Percentiles rank a stretch among this genome's conserved stretches.
These are phyloP conservation scores for Termitomyces sp. DNA, from an alignment of 768 basidiomycete genomes.

Conservation along the genomic window DNA sequence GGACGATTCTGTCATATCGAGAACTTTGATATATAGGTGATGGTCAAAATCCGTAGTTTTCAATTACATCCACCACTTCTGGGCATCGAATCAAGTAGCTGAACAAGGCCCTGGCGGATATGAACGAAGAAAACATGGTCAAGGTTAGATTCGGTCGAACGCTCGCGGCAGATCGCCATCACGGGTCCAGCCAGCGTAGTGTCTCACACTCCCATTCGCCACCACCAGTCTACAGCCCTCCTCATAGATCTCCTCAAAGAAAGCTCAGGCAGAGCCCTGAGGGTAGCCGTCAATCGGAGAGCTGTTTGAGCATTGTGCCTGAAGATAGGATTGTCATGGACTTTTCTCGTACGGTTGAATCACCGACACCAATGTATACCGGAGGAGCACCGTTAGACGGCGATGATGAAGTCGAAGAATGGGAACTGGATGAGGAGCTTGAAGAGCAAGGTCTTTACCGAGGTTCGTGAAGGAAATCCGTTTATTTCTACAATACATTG, in stretches of 20 bases:
- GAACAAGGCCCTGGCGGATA: not conserved
- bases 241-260: not conserved
- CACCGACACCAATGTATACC: constrained; percentile 2
- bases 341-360: constrained; percentile 1
- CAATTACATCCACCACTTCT: not conserved
- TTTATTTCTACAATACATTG: not conserved
- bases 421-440: constrained; percentile 35
- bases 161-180: not conserved
- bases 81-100: not conserved
- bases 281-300: not conserved
- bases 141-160: not conserved
- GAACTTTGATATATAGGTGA: not conserved
- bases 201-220: not conserved
- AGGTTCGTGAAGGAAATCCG: constrained; percentile 26
- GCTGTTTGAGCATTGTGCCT: constrained; percentile 8
- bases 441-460: constrained; percentile 44
- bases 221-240: not conserved
- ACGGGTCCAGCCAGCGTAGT: not conserved
- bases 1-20: not conserved
- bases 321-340: constrained; percentile 10
- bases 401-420: constrained; percentile 20
- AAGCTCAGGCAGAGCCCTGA: not conserved
- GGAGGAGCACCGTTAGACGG: constrained; percentile 20
- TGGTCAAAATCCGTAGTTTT: not conserved
- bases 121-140: not conserved